Base-by-base conservation (phyloP, 1,139 yeast species). In the Zhuliangozyma blackwelliae region DNA sequence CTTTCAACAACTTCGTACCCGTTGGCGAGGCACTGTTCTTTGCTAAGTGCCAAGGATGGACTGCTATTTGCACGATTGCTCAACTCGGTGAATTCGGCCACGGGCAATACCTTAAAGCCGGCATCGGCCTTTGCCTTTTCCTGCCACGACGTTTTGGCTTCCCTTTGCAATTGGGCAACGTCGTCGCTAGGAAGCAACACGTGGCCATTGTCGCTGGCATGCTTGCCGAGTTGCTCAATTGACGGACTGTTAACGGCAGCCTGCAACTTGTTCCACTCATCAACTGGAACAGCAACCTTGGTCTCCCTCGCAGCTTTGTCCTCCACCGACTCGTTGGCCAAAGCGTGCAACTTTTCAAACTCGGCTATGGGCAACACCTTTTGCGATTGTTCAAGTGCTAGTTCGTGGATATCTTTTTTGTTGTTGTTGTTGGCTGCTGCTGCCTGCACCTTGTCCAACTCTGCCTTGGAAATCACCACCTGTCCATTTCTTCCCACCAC, bases 41-140 rank as follows among this genome's bases (percentile, higher is more conserved):
- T 40, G 38, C 65, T 49, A 40, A 50, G 51, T 2, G 54, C 60
- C 21, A 50, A 19, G 1, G 55, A 36, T 5, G 72, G 70, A 5
- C 34, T 25, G 10, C 9, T 7, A 19, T 53, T 44, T 1, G 61
- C 52, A 5, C 47, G 39, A 22, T 45, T 46, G 27, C 38, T 41
- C 37, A 61, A 35, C 11, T 36, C 38, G 2, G 46, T 35, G 27
- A 45, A 47, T n/a, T 47, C 49, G 1, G 34, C 41, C 10, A 32
- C 34, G n/a, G 52, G 40, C 6, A 57, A 23, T n/a, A 56, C 32
- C 6, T 33, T 39, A 41, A 47, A 21, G 9, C 49, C 48, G 10
- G 36, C 29, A 22, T 22, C 23, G 28, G 40, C 38, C 13, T 39
- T 38, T 3, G 62, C 63, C 35, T 47, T 52, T 2, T 45, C 34